These are phyloP conservation scores for Chlorophyllum brunneum DNA, from an alignment of 768 basidiomycete genomes.

Conservation along the genomic window DNA sequence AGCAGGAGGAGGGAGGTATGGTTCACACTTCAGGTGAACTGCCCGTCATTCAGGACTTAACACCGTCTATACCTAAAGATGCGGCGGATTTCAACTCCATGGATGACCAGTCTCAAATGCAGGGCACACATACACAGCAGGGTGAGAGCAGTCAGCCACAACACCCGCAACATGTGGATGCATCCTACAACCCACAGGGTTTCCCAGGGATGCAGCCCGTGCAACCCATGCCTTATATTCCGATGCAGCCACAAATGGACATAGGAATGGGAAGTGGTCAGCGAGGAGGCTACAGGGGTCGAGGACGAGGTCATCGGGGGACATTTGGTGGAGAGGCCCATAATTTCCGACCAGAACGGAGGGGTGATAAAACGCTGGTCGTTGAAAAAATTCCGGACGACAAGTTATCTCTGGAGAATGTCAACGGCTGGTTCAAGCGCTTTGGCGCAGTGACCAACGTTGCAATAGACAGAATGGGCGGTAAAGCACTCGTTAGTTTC, in stretches of 20 bases:
- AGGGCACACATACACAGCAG: slow-evolving; percentile 5
- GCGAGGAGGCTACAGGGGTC: slow-evolving; percentile 38
- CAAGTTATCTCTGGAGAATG: slow-evolving; percentile 68
- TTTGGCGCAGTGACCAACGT: slow-evolving; percentile 94
- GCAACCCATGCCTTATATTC: slow-evolving; percentile 10
- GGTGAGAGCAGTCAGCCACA: slow-evolving; percentile 13
- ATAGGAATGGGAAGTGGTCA: slow-evolving; percentile 20
- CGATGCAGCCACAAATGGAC: slow-evolving; percentile 27
- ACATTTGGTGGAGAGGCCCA: slow-evolving; percentile 64
- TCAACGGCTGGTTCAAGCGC: slow-evolving; percentile 87
- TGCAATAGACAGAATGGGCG: slow-evolving; percentile 69
- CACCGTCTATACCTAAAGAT: slow-evolving; percentile 46
- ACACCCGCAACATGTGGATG: slow-evolving; percentile 6
- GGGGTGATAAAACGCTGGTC: slow-evolving; percentile 79
- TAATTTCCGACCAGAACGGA: slow-evolving; percentile 61
- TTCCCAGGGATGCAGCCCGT: slow-evolving; percentile 8
- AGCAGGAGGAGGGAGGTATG: slow-evolving; percentile 47
- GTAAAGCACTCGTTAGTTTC: slow-evolving; percentile 88
- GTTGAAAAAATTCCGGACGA: slow-evolving; percentile 93
- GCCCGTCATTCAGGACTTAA: slow-evolving; percentile 81
- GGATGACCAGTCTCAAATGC: slow-evolving; percentile 21
- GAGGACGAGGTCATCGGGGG: slow-evolving; percentile 40
- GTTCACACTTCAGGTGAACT: slow-evolving; percentile 61
- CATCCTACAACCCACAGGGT: not conserved
- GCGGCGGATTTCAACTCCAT: slow-evolving; percentile 20